phyloP scores from a whole-genome alignment of 768 basidiomycete genomes.

The Porphyrellus cyaneotinctus region DNA sequence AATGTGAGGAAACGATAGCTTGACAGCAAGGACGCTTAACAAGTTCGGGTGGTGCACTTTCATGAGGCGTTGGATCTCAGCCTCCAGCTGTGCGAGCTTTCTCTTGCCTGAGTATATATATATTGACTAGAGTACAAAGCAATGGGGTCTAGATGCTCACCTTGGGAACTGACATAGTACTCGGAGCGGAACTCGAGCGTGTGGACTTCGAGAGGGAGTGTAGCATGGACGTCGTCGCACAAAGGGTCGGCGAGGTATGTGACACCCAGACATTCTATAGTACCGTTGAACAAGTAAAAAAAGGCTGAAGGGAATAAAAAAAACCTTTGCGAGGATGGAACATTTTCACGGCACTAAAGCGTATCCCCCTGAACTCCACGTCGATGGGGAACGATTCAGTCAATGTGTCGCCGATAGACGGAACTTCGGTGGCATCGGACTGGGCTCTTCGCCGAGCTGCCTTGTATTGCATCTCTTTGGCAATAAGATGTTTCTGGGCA shows the following conservation, averaged over 20 bases:
- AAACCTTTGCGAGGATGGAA: conserved; percentile 69
- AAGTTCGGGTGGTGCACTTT: conserved; percentile 62
- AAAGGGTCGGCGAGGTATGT: conserved; percentile 73
- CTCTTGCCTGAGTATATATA: conserved; percentile 44
- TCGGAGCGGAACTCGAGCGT: conserved; percentile 60
- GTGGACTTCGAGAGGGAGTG: conserved; percentile 63
- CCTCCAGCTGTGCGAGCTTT: conserved; percentile 64
- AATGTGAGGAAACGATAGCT: conserved; percentile 50
- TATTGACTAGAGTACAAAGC: background rate
- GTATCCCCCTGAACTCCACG: conserved; percentile 54
- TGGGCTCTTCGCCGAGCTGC: conserved; percentile 57
- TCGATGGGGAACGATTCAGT: conserved; percentile 59
- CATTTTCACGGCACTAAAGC: conserved; percentile 62
- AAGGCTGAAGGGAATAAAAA: conserved; percentile 12
- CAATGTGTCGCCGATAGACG: conserved; percentile 44
- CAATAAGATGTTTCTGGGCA: conserved; percentile 46
- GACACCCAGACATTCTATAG: conserved; percentile 57
- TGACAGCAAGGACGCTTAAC: conserved; percentile 63
- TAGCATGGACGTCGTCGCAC: conserved; percentile 57
- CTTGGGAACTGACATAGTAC: conserved; percentile 68
- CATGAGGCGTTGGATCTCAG: conserved; percentile 59
- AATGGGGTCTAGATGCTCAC: conserved; percentile 21
- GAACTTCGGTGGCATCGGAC: conserved; percentile 68
- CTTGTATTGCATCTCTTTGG: conserved; percentile 48
- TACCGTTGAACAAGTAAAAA: background rate